phyloP scores from a whole-genome alignment of 2,329 filamentous ascomycete species.

The Talaromyces sp. region DNA sequence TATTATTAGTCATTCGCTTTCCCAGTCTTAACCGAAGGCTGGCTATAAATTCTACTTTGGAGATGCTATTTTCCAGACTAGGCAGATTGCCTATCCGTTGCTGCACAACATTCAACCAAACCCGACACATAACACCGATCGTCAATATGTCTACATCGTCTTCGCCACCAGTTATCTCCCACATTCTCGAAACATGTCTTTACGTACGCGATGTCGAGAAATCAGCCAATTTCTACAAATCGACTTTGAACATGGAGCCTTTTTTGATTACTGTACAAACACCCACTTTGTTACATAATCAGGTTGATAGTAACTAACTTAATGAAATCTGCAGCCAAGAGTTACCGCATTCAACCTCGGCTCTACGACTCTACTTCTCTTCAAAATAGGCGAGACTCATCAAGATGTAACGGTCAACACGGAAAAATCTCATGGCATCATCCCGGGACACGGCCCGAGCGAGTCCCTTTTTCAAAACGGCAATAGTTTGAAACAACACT shows the following conservation, averaged over 20 bases:
- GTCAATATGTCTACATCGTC: neutral
- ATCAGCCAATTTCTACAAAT: slow-evolving; percentile 27
- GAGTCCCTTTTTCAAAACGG: neutral
- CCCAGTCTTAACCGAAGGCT: no score
- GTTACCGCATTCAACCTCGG: slow-evolving; percentile 29
- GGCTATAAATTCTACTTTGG: no score
- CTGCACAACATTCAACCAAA: neutral
- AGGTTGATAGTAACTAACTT: neutral
- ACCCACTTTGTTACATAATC: neutral
- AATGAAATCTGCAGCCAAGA: slow-evolving; percentile 24
- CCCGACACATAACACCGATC: neutral
- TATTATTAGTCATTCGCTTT: neutral
- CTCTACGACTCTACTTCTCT: slow-evolving; percentile 30
- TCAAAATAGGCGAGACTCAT: slow-evolving; percentile 21
- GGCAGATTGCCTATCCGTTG: neutral
- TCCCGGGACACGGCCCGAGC: slow-evolving; percentile 15
- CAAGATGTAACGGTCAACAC: slow-evolving; percentile 12
- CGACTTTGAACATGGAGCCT: slow-evolving; percentile 24
- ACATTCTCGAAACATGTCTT: slow-evolving; percentile 31
- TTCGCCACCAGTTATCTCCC: slow-evolving; percentile 24
- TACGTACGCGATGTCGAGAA: slow-evolving; percentile 27
- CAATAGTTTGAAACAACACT: slow-evolving; percentile 26
- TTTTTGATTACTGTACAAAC: slow-evolving; percentile 20
- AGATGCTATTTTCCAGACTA: neutral
- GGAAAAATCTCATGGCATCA: slow-evolving; percentile 13